Conservation (phyloP, 768 basidiomycete genomes). For the Lactarius tabidus region DNA sequence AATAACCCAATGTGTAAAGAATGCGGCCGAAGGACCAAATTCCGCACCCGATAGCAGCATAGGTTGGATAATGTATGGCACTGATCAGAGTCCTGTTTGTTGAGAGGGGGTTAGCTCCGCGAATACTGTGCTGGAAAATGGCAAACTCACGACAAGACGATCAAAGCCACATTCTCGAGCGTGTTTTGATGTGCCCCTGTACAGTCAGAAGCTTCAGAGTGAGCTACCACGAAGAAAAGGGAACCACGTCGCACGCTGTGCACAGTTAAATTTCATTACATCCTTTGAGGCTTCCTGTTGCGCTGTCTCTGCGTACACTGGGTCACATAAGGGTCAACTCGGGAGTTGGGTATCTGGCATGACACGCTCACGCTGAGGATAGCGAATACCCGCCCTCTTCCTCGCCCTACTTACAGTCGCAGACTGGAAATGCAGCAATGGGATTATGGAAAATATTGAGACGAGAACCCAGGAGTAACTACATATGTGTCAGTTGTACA, state of each 20-base stretch:
- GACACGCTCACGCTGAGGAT: conserved; percentile 56
- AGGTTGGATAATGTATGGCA: conserved; percentile 39
- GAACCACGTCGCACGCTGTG: conserved; percentile 48
- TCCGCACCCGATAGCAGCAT: conserved; percentile 42
- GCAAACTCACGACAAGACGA: conserved; percentile 27
- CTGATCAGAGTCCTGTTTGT: conserved; percentile 38
- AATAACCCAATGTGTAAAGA: conserved; percentile 46
- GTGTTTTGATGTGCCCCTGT: conserved; percentile 66
- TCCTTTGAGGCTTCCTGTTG: conserved; percentile 47
- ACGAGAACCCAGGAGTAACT: conserved; percentile 47
- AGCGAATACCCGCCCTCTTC: conserved; percentile 50
- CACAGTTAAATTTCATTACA: conserved; percentile 65
- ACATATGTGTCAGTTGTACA: background rate
- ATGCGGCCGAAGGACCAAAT: conserved; percentile 40
- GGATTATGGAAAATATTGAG: conserved; percentile 49
- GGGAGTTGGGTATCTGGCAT: background rate
- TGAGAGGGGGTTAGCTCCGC: background rate
- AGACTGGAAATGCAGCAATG: conserved; percentile 49
- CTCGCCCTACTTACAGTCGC: conserved; percentile 42
- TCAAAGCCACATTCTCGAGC: conserved; percentile 35
- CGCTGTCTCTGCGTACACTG: conserved; percentile 68
- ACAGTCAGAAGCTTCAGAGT: background rate
- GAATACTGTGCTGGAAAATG: background rate
- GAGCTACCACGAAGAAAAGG: background rate
- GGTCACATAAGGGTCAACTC: background rate